phyloP scores from a whole-genome alignment of 495 filamentous ascomycete species.

The Pyrenula aspistea region DNA sequence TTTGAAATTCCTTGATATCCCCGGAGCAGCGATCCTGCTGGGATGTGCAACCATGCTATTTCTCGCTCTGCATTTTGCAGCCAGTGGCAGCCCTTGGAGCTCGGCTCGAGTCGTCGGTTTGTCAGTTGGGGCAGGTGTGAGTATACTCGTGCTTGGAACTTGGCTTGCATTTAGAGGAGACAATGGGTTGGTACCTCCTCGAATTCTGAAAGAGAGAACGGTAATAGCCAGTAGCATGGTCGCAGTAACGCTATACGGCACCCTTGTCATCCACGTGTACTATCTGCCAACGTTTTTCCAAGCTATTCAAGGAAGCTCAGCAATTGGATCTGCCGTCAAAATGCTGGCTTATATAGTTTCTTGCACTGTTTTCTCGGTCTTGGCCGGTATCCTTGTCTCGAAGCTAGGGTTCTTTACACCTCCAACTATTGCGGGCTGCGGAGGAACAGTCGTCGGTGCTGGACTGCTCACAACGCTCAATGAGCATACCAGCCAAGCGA shows the following conservation, averaged over 20 bases:
- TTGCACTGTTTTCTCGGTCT: slow-evolving; percentile 2
- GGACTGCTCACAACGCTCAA: slow-evolving; percentile 43
- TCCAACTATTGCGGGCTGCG: slow-evolving; percentile 1
- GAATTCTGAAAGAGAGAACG: slow-evolving; percentile 48
- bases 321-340: slow-evolving; percentile 14
- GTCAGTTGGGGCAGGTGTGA: slow-evolving; percentile 18
- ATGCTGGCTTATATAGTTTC: slow-evolving; percentile 1
- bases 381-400: slow-evolving; percentile 6
- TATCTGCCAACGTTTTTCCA: slow-evolving; percentile 28
- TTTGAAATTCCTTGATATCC: slow-evolving; percentile 8
- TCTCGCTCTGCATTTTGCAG: slow-evolving; percentile 52
- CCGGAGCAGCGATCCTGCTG: slow-evolving; percentile 41
- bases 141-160: slow-evolving; percentile 9
- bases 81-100: slow-evolving; percentile 35
- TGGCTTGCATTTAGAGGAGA: slow-evolving; percentile 33
- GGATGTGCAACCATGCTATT: slow-evolving; percentile 40
- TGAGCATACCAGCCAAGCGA: slow-evolving; percentile 22
- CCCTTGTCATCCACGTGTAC: slow-evolving; percentile 15
- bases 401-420: slow-evolving; percentile 8
- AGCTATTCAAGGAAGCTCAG: slow-evolving; percentile 15
- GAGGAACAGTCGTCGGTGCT: slow-evolving; percentile 9
- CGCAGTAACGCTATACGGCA: slow-evolving; percentile 11
- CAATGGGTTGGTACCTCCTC: slow-evolving; percentile 52
- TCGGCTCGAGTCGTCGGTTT: slow-evolving; percentile 22
- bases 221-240: slow-evolving; percentile 31